These are phyloP conservation scores for Candida adriatica DNA, from an alignment of 805 yeast genomes.

Conservation along the genomic window DNA sequence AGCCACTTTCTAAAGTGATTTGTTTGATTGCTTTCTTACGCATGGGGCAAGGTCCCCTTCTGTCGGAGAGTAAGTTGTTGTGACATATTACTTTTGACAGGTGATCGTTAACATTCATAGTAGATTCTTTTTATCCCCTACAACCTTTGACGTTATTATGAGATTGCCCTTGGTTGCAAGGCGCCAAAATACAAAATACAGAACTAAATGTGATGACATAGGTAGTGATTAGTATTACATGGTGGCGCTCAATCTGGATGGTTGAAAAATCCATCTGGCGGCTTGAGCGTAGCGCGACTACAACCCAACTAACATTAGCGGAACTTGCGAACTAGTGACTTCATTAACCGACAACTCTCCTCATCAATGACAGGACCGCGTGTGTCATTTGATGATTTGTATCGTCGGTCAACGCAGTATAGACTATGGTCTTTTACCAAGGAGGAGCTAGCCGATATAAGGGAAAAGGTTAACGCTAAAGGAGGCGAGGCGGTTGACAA, in stretches of 20 bases:
- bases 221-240: too few species aligned
- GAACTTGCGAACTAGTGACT: too few species aligned
- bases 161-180: slow-evolving; percentile 15
- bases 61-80: too few species aligned
- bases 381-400: slow-evolving; percentile 66
- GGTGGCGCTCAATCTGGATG: too few species aligned
- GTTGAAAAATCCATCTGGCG: too few species aligned
- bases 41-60: too few species aligned
- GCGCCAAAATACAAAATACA: slow-evolving; percentile 9
- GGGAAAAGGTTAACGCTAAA: slow-evolving; percentile 44
- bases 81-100: slow-evolving; percentile 11
- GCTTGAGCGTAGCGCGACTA: too few species aligned
- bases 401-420: slow-evolving; percentile 81
- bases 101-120: slow-evolving; percentile 17
- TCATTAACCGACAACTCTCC: too few species aligned
- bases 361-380: neutral
- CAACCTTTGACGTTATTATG: slow-evolving; percentile 20
- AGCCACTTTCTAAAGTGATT: slow-evolving; percentile 69
- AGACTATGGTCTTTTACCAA: slow-evolving; percentile 77
- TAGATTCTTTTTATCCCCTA: slow-evolving; percentile 14
- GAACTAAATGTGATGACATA: neutral
- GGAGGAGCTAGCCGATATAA: slow-evolving; percentile 43
- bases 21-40: too few species aligned
- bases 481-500: slow-evolving; percentile 37
- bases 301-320: too few species aligned